Percentiles rank a stretch among this genome's conserved stretches.
Evolutionary conservation across 2,329 filamentous ascomycete genomes (phyloP).

Genomic region (Volutella citrinella): DNA sequence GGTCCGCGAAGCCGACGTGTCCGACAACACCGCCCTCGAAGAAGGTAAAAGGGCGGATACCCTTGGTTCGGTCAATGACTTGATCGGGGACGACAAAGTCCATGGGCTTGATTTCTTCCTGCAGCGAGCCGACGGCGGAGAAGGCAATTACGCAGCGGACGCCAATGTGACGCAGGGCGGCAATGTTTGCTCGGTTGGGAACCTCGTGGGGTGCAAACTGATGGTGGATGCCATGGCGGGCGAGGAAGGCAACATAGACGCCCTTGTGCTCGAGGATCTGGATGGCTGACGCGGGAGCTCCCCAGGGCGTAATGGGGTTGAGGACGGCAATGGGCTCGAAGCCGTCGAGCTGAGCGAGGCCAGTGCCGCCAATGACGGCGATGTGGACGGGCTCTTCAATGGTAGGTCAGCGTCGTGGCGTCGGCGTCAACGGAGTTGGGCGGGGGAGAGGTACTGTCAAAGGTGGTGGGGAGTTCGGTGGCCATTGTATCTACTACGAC

Average conservation of each 20-base stretch:
- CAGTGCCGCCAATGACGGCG: constrained; percentile 90
- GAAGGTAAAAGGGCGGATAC: constrained; percentile 90
- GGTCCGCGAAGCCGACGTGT: constrained; percentile 93
- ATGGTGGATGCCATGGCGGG: constrained; percentile 87
- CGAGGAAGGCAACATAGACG: constrained; percentile 84
- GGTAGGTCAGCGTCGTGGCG: constrained; percentile 13
- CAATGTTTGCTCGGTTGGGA: constrained; percentile 92
- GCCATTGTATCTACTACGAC: constrained; percentile 37
- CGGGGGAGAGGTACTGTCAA: constrained; percentile 45
- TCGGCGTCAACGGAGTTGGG: constrained; percentile 1
- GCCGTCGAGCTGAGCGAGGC: constrained; percentile 80
- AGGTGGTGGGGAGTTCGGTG: constrained; percentile 54
- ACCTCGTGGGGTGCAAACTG: constrained; percentile 91
- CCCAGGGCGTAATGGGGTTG: constrained; percentile 83
- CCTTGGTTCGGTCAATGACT: constrained; percentile 96
- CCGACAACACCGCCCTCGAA: constrained; percentile 90
- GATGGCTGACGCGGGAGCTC: constrained; percentile 70
- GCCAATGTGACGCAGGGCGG: constrained; percentile 87
- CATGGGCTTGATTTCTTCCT: constrained; percentile 88
- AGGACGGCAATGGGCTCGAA: constrained; percentile 82
- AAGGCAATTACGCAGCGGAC: constrained; percentile 92
- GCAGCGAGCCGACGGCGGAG: constrained; percentile 88
- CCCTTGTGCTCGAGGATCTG: constrained; percentile 84
- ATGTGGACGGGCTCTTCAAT: constrained; percentile 68
- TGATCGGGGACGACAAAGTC: constrained; percentile 97